A percentile compares a stretch with the other conserved stretches of the same genome.
These are phyloP conservation scores for Aspergillus ostianus DNA, from an alignment of 495 filamentous ascomycete genomes.

Conservation along the genomic window DNA sequence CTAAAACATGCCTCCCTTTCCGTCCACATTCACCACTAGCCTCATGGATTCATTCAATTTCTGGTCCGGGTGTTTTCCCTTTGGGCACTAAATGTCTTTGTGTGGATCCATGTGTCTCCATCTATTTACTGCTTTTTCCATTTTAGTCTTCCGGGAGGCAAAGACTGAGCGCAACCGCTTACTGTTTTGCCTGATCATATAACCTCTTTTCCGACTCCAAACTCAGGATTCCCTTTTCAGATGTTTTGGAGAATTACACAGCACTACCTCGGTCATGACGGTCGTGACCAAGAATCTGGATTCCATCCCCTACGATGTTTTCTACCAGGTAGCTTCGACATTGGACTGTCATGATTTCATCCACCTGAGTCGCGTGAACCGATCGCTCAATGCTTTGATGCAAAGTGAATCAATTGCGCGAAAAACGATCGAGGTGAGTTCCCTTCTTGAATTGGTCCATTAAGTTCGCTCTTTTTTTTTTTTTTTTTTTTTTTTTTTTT, in stretches of 20 bases:
- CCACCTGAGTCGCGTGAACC: constrained; percentile 50
- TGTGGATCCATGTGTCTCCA: too few species aligned
- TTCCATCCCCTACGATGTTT: constrained; percentile 61
- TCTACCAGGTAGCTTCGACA: constrained; percentile 52
- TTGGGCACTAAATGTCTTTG: too few species aligned
- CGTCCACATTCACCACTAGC: too few species aligned
- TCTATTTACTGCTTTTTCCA: too few species aligned
- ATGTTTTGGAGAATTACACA: not conserved
- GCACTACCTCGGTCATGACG: constrained; percentile 9
- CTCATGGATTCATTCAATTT: not conserved
- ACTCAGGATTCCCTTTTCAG: not conserved
- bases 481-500: constrained; percentile 3
- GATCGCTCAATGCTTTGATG: constrained; percentile 51
- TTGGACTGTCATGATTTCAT: constrained; percentile 44
- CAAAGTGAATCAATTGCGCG: constrained; percentile 62
- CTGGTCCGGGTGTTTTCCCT: not conserved
- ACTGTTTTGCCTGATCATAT: too few species aligned
- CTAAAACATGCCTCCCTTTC: not conserved
- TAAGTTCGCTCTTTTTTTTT: not conserved
- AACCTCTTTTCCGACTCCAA: not conserved
- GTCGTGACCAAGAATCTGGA: constrained; percentile 29
- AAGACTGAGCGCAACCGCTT: too few species aligned
- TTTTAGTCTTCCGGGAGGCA: too few species aligned
- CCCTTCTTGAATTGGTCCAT: not conserved
- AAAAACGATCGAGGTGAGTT: constrained; percentile 55